phyloP scores from a whole-genome alignment of 352 stramenopile species.

The Phytophthora rubi region DNA sequence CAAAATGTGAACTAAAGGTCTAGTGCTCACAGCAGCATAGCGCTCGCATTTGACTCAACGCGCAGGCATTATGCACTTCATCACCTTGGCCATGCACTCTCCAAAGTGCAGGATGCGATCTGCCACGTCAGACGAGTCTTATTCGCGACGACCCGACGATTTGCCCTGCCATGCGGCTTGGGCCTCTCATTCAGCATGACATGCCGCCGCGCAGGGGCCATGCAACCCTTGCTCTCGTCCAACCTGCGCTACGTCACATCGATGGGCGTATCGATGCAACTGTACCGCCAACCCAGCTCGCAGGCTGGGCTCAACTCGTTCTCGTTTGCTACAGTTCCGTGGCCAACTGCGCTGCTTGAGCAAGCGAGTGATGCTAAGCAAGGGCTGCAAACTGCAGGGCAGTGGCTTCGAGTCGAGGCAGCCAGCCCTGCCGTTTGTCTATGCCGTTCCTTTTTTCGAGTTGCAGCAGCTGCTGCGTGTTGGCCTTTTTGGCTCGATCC shows the following conservation, averaged over 20 bases:
- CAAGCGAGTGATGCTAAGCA: not conserved
- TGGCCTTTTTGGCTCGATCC: constrained; percentile 23
- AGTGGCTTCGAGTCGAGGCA: not conserved
- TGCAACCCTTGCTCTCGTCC: not conserved
- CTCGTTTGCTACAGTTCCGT: not conserved
- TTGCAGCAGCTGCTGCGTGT: constrained; percentile 39
- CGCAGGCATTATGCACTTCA: not conserved
- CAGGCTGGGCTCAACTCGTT: not conserved
- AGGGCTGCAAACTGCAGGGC: not conserved
- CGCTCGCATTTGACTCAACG: constrained; percentile 5
- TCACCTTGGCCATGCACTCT: constrained; percentile 9
- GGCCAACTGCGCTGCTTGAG: not conserved
- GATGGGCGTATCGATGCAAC: not conserved
- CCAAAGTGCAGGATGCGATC: constrained; percentile 18
- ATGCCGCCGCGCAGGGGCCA: not conserved
- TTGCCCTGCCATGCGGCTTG: not conserved
- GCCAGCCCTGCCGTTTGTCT: not conserved
- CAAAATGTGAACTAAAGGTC: too few relatives aligned
- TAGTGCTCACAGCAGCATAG: constrained; percentile 17
- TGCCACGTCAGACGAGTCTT: constrained; percentile 26
- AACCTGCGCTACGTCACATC: not conserved
- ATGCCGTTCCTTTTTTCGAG: constrained; percentile 37
- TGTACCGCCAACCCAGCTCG: not conserved
- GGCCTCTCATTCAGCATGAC: not conserved
- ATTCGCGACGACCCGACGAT: constrained; percentile 15